These are phyloP conservation scores for Neoboletus brunneissimus DNA, from an alignment of 768 basidiomycete species.

Conservation along the genomic window DNA sequence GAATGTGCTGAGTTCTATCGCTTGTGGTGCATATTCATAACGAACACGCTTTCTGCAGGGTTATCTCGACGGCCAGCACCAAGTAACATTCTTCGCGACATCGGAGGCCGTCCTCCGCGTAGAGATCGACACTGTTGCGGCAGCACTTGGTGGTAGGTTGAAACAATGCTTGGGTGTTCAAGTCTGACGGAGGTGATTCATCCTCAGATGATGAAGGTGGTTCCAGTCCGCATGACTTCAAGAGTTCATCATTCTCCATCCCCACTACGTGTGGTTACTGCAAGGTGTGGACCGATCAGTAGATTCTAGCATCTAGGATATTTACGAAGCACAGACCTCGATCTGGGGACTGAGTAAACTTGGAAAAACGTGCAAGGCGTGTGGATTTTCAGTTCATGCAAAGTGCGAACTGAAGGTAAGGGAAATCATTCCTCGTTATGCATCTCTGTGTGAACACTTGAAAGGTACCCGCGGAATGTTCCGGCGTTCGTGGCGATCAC, in stretches of 20 bases:
- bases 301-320: neutral
- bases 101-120: conserved; percentile 57
- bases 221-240: conserved; percentile 73
- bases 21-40: neutral
- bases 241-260: conserved; percentile 82
- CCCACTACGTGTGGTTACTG: conserved; percentile 82
- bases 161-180: neutral
- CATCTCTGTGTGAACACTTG: conserved; percentile 8
- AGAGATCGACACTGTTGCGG: conserved; percentile 61
- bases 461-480: conserved; percentile 75
- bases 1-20: conserved; percentile 15
- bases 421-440: conserved; percentile 3
- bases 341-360: conserved; percentile 89
- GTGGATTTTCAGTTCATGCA: conserved; percentile 75
- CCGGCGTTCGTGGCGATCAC: conserved; percentile 27
- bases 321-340: conserved; percentile 49
- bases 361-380: conserved; percentile 79
- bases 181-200: conserved; percentile 9
- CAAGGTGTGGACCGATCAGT: conserved; percentile 46
- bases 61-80: conserved; percentile 62
- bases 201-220: conserved; percentile 68
- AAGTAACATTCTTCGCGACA: conserved; percentile 49
- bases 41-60: conserved; percentile 39
- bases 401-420: conserved; percentile 84
- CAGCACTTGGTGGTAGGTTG: conserved; percentile 60